phyloP scores from a whole-genome alignment of 768 basidiomycete species.

The Termitomyces sp. region DNA sequence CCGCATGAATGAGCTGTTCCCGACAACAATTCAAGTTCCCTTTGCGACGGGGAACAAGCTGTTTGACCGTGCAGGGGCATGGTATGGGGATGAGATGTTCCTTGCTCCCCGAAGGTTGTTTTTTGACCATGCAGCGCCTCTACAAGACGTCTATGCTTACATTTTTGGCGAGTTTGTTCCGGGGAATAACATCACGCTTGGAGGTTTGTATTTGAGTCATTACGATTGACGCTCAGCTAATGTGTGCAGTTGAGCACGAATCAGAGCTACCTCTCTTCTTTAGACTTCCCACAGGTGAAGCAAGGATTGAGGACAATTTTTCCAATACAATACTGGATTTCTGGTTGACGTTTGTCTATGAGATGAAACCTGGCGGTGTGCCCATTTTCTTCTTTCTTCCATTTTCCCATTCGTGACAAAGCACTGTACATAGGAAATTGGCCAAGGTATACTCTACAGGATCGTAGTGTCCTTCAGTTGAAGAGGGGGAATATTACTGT shows the following conservation, averaged over 20 bases:
- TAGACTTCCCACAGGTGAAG: conserved; percentile 34
- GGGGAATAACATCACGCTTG: conserved; percentile 39
- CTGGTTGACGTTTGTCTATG: conserved; percentile 51
- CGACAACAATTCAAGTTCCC: conserved; percentile 32
- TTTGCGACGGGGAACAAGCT: conserved; percentile 58
- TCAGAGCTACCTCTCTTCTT: conserved; percentile 48
- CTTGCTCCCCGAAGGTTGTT: conserved; percentile 45
- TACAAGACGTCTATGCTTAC: conserved; percentile 48
- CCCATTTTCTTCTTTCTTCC: background rate
- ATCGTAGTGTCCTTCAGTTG: conserved; percentile 41
- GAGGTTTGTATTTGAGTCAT: conserved; percentile 30
- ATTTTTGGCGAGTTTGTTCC: conserved; percentile 55
- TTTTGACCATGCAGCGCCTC: conserved; percentile 39
- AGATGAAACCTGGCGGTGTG: conserved; percentile 51
- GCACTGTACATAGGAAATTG: conserved; percentile 30
- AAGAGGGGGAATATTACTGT: conserved; percentile 46
- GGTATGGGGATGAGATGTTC: conserved; percentile 58
- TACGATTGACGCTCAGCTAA: background rate
- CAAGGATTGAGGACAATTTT: conserved; percentile 35
- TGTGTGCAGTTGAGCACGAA: conserved; percentile 37
- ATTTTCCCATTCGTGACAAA: background rate
- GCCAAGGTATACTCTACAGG: conserved; percentile 34
- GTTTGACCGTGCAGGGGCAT: conserved; percentile 50
- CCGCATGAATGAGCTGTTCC: conserved; percentile 34
- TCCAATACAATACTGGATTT: conserved; percentile 45